These are phyloP conservation scores for Physcomitrellopsis africana DNA, from an alignment of 225 moss, liverwort and hornwort genomes.

Conservation along the genomic window DNA sequence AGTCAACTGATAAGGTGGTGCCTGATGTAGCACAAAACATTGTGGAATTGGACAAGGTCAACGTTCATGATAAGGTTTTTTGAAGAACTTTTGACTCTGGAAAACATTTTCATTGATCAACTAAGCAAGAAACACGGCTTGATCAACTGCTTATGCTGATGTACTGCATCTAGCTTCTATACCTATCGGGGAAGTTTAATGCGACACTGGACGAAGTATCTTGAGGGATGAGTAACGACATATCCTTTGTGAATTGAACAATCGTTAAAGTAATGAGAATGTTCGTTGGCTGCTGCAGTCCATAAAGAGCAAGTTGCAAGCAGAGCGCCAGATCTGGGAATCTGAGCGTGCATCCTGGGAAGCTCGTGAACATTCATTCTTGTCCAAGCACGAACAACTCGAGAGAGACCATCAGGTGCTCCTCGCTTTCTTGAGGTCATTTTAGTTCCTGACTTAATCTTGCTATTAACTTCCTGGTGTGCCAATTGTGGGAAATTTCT, in stretches of 20 bases:
- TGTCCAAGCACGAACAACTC: conserved; percentile 62
- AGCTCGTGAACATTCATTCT: conserved; percentile 48
- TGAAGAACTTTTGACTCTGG: conserved; percentile 63
- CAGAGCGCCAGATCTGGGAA: conserved; percentile 65
- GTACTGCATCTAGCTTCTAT: not conserved
- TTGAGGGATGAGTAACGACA: not conserved
- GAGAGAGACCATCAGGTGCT: conserved; percentile 69
- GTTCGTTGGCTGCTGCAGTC: conserved; percentile 41
- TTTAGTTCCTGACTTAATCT: conserved; percentile 8
- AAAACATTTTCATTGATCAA: conserved; percentile 46
- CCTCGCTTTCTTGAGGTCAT: not conserved
- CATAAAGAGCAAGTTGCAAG: conserved; percentile 57
- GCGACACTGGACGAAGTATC: not conserved
- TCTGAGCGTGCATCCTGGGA: conserved; percentile 64
- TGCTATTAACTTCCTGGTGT: not conserved
- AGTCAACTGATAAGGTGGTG: conserved; percentile 29
- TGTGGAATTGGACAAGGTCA: conserved; percentile 60
- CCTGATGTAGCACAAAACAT: conserved; percentile 48
- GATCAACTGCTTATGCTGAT: not conserved
- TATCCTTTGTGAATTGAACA: not conserved
- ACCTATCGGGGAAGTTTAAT: not conserved
- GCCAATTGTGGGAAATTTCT: not conserved
- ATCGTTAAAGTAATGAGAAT: not conserved
- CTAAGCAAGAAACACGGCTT: not conserved
- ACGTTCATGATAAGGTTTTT: conserved; percentile 71